Base-by-base conservation (phyloP, 768 basidiomycete species). In the Mycena haematopus region DNA sequence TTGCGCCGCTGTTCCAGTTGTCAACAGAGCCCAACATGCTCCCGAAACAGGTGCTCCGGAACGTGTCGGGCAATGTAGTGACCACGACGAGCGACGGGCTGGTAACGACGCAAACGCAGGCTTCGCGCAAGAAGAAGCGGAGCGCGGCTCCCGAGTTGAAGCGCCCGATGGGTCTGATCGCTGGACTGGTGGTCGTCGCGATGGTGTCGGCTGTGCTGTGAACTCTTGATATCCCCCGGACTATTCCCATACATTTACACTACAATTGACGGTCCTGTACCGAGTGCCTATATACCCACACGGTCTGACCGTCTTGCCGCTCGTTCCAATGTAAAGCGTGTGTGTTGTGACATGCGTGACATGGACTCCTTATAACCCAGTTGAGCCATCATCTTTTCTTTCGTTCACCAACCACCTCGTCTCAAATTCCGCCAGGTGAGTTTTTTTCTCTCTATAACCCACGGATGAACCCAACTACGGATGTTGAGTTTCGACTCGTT, bases 11-110 rank as follows among this genome's bases (percentile, higher is more conserved):
- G 78, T 88, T 84, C 80, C 85, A 77, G 45, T 52, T 89, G 25
- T 86, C 91, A n/a, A 56, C 80, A 15, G 84, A 88, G 11, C 93
- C 95, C 25, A 90, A 87, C 75, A 96, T 97, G 95, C 78, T 94
- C 31, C 95, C 95, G 2, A 91, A 90, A 5, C 80, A 80, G 67
- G 47, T 71, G 49, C 77, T 96, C 60, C 82, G 90, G 65, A 91
- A 89, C 66, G 77, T 79, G 36, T 74, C 83, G 3, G 27, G 73
- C 15, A 13, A 70, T 9, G 59, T 72, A 9, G 66, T 72, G 15
- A 69, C 62, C 24, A 38, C 60, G 29, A 66, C 63, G 58, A 65
- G 63, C 35, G 69, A 71, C 58, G 72, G 71, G 52, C 71, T 73
- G 21, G 38, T 68, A n/a, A 64, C 66, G 17, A 61, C 56, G n/a